Percentiles rank a stretch among this genome's conserved stretches.
Conservation (phyloP, 768 basidiomycete species). For the Hygrophoropsis aurantiaca region DNA sequence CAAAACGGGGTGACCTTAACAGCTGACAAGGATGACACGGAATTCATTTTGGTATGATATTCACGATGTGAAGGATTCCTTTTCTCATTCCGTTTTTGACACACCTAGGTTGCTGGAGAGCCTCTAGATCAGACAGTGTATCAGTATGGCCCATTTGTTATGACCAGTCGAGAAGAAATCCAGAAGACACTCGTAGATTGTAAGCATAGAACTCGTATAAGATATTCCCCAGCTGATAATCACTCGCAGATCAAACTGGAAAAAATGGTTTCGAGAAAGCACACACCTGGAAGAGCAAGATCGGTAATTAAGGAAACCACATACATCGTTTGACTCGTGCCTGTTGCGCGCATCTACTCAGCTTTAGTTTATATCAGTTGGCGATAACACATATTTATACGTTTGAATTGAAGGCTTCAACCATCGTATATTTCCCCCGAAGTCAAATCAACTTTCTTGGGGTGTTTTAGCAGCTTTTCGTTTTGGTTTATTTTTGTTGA, state of each 20-base stretch:
- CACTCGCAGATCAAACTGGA: constrained; percentile 59
- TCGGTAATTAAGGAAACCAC: constrained; percentile 40
- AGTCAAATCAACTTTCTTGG: too few species aligned
- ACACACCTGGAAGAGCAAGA: constrained; percentile 83
- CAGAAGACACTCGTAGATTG: constrained; percentile 81
- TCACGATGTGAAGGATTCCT: not conserved
- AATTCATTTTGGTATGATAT: constrained; percentile 66
- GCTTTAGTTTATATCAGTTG: too few species aligned
- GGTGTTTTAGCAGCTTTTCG: not conserved
- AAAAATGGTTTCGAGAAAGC: constrained; percentile 91
- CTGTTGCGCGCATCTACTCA: not conserved
- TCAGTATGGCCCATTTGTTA: constrained; percentile 87
- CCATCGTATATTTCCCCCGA: too few species aligned
- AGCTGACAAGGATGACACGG: constrained; percentile 59
- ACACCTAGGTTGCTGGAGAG: constrained; percentile 73
- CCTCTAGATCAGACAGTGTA: constrained; percentile 87
- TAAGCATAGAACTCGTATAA: constrained; percentile 31
- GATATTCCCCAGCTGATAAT: constrained; percentile 3
- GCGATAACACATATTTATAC: too few species aligned
- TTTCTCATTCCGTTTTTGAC: constrained; percentile 5
- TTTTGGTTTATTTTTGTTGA: not conserved
- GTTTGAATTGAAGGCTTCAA: too few species aligned
- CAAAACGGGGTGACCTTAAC: constrained; percentile 72
- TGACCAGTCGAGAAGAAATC: constrained; percentile 80
- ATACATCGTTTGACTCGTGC: not conserved